phyloP scores from a whole-genome alignment of 2,329 filamentous ascomycete species.

The Ophiosphaerella korrae region DNA sequence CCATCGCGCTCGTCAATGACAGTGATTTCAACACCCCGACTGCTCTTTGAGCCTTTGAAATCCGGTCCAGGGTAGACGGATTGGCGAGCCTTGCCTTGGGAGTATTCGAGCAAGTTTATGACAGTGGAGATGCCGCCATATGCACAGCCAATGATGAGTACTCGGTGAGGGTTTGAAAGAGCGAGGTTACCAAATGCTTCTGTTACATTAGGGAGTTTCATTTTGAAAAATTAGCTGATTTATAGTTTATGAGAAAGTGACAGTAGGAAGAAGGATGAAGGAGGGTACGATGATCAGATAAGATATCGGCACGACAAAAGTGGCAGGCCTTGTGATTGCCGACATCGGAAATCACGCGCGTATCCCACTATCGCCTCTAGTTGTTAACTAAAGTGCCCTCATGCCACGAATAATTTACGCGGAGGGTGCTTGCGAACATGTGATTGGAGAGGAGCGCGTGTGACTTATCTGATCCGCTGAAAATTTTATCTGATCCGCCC shows the following conservation, averaged over 20 bases:
- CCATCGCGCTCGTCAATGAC: constrained; percentile 81
- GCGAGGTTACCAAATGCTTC: constrained; percentile 33
- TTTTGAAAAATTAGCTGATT: constrained; percentile 17
- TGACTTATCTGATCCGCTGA: constrained; percentile 22
- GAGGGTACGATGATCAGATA: constrained; percentile 44
- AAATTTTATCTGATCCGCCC: constrained; percentile 28
- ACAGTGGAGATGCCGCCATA: constrained; percentile 73
- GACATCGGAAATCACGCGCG: constrained; percentile 19
- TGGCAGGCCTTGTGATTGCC: constrained; percentile 5
- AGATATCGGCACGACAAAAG: constrained; percentile 28
- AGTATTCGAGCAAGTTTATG: constrained; percentile 70
- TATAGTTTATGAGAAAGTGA: background rate
- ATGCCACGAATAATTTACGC: constrained; percentile 3
- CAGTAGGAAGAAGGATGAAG: constrained; percentile 4
- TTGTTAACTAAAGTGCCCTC: constrained; percentile 4
- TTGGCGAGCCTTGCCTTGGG: constrained; percentile 60
- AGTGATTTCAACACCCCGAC: constrained; percentile 69
- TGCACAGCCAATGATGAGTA: constrained; percentile 72
- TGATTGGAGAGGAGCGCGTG: constrained; percentile 13
- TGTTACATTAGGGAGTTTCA: constrained; percentile 35
- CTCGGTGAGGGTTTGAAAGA: constrained; percentile 38
- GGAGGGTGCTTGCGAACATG: background rate
- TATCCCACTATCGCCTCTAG: constrained; percentile 3
- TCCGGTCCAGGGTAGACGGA: constrained; percentile 46
- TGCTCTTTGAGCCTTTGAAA: constrained; percentile 44